Conservation (phyloP, 2,329 filamentous ascomycete species). For the Cadophora gregata region DNA sequence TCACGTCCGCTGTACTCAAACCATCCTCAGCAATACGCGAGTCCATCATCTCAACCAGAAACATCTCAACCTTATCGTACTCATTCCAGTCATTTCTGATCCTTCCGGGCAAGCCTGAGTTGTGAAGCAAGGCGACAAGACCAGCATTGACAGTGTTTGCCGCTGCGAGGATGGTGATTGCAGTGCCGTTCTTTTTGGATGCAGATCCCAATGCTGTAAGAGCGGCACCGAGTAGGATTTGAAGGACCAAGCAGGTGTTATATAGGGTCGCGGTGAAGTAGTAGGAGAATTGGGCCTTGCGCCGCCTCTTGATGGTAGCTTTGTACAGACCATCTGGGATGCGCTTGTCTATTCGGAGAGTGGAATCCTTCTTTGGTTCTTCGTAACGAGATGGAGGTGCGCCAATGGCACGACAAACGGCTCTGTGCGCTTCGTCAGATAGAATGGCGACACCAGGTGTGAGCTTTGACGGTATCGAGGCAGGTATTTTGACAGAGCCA, state of each 20-base stretch:
- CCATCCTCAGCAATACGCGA: constrained; percentile 27
- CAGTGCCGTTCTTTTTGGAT: constrained; percentile 20
- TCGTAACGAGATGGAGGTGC: constrained; percentile 21
- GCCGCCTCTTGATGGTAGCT: constrained; percentile 15
- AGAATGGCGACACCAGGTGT: constrained; percentile 13
- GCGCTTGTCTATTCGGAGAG: constrained; percentile 9
- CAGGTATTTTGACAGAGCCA: neutral
- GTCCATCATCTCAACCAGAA: constrained; percentile 29
- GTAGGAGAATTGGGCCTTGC: constrained; percentile 27
- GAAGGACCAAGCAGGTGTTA: constrained; percentile 31
- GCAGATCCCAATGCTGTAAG: constrained; percentile 28
- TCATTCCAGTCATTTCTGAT: constrained; percentile 32
- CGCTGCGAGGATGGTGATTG: constrained; percentile 35
- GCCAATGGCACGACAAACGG: constrained; percentile 23
- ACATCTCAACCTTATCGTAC: constrained; percentile 32
- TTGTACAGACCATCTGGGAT: constrained; percentile 31
- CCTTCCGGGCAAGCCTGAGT: constrained; percentile 29
- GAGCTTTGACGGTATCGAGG: neutral
- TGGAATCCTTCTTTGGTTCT: neutral
- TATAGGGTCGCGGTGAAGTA: constrained; percentile 30
- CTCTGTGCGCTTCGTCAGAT: constrained; percentile 7
- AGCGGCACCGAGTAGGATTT: constrained; percentile 33
- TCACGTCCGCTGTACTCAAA: constrained; percentile 25
- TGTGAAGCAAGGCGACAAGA: constrained; percentile 32
- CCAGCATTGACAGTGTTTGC: constrained; percentile 36